Evolutionary conservation across 768 basidiomycete species (phyloP).

Genomic region (Suillus cothurnatus): DNA sequence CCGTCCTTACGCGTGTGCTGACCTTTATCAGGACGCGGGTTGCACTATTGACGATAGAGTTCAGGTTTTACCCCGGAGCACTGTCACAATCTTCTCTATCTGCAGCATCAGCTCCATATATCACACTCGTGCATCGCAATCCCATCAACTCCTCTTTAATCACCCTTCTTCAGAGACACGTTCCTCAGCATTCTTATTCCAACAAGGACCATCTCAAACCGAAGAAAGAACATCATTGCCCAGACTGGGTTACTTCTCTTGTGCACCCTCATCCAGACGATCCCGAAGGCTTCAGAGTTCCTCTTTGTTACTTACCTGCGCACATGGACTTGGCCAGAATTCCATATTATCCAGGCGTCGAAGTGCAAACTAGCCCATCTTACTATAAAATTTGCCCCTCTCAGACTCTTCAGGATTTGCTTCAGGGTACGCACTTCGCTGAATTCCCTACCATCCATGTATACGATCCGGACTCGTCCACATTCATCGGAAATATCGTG

Average conservation of each 20-base stretch:
- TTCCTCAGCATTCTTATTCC: constrained; percentile 27
- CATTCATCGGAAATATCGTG: constrained; percentile 62
- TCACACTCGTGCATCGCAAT: constrained; percentile 68
- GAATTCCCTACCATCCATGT: constrained; percentile 87
- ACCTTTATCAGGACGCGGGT: constrained; percentile 58
- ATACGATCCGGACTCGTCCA: constrained; percentile 54
- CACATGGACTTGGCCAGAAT: constrained; percentile 27
- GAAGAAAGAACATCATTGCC: constrained; percentile 48
- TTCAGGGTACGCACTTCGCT: constrained; percentile 68
- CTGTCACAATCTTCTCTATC: constrained; percentile 42
- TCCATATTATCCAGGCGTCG: constrained; percentile 8
- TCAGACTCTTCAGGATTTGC: constrained; percentile 44
- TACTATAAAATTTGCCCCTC: constrained; percentile 63
- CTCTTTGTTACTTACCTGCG: constrained; percentile 64
- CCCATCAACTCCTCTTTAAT: constrained; percentile 49
- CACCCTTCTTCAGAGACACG: constrained; percentile 47
- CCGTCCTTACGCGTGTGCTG: constrained; percentile 12
- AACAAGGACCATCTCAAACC: constrained; percentile 37
- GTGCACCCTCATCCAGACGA: constrained; percentile 56
- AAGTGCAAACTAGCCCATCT: constrained; percentile 6
- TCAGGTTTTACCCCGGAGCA: constrained; percentile 63
- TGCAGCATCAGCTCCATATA: constrained; percentile 43
- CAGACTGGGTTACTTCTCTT: constrained; percentile 59
- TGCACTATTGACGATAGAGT: constrained; percentile 71
- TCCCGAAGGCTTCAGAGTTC: constrained; percentile 54